A percentile compares a stretch with the other conserved stretches of the same genome.
These are phyloP conservation scores for Microdochium trichocladiopsis DNA, from an alignment of 2,329 filamentous ascomycete genomes.

Conservation along the genomic window DNA sequence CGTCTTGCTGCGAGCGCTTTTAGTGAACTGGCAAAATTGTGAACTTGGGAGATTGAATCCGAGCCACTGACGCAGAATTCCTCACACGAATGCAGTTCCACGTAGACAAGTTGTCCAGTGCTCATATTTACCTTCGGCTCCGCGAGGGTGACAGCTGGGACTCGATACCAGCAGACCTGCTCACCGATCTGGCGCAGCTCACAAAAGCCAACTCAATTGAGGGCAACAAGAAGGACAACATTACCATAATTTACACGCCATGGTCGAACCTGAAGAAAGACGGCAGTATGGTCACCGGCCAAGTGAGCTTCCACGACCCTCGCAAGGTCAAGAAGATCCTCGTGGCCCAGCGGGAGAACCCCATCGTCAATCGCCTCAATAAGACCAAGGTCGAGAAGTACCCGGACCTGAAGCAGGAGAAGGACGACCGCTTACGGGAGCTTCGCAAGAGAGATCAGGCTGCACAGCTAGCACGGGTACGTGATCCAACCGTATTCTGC, in stretches of 20 bases:
- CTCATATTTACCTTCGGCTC: conserved; percentile 91
- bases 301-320: conserved; percentile 88
- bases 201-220: conserved; percentile 99
- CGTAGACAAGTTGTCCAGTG: conserved; percentile 93
- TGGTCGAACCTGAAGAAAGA: conserved; percentile 96
- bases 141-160: conserved; percentile 78
- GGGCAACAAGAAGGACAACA: conserved; percentile 98
- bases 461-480: conserved; percentile 53
- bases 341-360: conserved; percentile 74
- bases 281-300: conserved; percentile 89
- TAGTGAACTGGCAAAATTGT: too few relatives aligned
- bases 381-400: conserved; percentile 89
- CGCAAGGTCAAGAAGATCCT: conserved; percentile 80
- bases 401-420: conserved; percentile 76
- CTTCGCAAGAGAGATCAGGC: conserved; percentile 66
- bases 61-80: conserved; percentile 1
- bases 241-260: conserved; percentile 94
- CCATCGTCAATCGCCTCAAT: conserved; percentile 93
- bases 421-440: conserved; percentile 67
- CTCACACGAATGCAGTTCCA: conserved; percentile 60
- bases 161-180: conserved; percentile 62
- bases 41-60: too few relatives aligned
- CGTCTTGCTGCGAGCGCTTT: neutral
- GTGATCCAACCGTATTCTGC: too few relatives aligned
- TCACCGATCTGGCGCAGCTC: conserved; percentile 89